Evolutionary conservation across 176 grass and related monocot species (phyloP).

Genomic region (Urochloa ruziziensis): DNA sequence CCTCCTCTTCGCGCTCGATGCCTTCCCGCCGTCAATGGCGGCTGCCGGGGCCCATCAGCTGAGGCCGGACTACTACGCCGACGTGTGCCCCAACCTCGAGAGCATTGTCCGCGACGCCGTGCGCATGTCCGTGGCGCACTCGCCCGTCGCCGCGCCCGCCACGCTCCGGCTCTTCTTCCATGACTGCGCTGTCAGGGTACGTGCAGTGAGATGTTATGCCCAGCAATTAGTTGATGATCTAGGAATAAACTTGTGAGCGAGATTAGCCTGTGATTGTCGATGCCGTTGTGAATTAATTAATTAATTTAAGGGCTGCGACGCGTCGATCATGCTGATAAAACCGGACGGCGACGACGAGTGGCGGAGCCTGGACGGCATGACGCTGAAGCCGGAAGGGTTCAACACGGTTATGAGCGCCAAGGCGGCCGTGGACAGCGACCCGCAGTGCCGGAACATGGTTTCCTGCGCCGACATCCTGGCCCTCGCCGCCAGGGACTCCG

Average conservation of each 20-base stretch:
- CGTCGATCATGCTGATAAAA: constrained; percentile 61
- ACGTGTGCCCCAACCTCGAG: constrained; percentile 56
- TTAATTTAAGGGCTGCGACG: constrained; percentile 77
- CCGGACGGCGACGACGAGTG: constrained; percentile 63
- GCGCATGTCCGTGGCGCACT: constrained; percentile 30
- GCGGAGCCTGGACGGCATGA: constrained; percentile 38
- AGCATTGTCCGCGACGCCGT: constrained; percentile 46
- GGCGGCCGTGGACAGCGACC: constrained; percentile 56
- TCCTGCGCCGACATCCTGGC: constrained; percentile 81
- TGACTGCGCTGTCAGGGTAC: constrained; percentile 64
- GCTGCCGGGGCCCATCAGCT: background rate
- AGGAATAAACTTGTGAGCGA: too few species aligned
- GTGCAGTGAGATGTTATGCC: background rate
- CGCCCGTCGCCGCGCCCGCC: constrained; percentile 38
- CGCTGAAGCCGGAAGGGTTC: constrained; percentile 54
- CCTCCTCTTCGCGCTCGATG: background rate
- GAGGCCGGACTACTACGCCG: constrained; percentile 43
- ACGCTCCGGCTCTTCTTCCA: constrained; percentile 75
- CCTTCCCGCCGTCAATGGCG: background rate
- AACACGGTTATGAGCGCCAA: constrained; percentile 50
- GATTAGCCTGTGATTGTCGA: background rate
- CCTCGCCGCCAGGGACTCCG: constrained; percentile 61
- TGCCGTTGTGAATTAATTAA: background rate
- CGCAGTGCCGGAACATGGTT: constrained; percentile 55
- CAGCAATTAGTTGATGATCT: background rate